These are phyloP conservation scores for Chaetomium strumarium DNA, from an alignment of 2,329 filamentous ascomycete species.

Conservation along the genomic window DNA sequence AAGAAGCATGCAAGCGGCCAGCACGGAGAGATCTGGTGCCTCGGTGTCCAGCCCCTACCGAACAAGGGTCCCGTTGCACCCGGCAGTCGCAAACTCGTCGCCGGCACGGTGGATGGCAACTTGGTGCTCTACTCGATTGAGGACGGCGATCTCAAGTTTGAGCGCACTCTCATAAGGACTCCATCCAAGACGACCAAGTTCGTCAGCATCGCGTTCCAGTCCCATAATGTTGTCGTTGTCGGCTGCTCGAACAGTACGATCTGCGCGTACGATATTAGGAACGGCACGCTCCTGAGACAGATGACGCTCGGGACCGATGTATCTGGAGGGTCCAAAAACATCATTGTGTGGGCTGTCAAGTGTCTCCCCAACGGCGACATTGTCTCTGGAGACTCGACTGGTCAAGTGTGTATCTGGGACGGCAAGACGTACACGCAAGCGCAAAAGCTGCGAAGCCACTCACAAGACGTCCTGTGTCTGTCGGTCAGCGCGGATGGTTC, in stretches of 20 bases:
- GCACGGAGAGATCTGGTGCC: conserved; percentile 94
- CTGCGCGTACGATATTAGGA: conserved; percentile 79
- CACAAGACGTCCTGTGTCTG: conserved; percentile 87
- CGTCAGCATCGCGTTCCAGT: conserved; percentile 86
- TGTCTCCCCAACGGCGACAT: conserved; percentile 83
- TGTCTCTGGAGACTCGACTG: conserved; percentile 89
- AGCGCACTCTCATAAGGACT: conserved; percentile 67
- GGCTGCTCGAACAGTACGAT: conserved; percentile 98
- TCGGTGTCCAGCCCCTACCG: conserved; percentile 72
- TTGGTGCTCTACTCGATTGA: conserved; percentile 82
- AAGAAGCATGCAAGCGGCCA: conserved; percentile 82
- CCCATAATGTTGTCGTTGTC: conserved; percentile 73
- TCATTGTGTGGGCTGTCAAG: conserved; percentile 90
- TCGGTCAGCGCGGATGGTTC: conserved; percentile 73
- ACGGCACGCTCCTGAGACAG: conserved; percentile 66
- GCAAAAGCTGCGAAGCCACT: conserved; percentile 80
- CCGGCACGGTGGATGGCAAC: conserved; percentile 85
- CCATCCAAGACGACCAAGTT: conserved; percentile 82
- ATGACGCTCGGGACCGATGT: conserved; percentile 83
- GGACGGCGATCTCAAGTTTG: conserved; percentile 75
- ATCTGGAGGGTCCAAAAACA: conserved; percentile 70
- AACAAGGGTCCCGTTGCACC: conserved; percentile 22
- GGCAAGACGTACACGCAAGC: conserved; percentile 84
- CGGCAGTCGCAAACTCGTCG: conserved; percentile 59
- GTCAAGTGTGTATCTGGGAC: conserved; percentile 90